These are phyloP conservation scores for Taphrina flavorubra DNA, from an alignment of 1,139 yeast species.

Conservation along the genomic window DNA sequence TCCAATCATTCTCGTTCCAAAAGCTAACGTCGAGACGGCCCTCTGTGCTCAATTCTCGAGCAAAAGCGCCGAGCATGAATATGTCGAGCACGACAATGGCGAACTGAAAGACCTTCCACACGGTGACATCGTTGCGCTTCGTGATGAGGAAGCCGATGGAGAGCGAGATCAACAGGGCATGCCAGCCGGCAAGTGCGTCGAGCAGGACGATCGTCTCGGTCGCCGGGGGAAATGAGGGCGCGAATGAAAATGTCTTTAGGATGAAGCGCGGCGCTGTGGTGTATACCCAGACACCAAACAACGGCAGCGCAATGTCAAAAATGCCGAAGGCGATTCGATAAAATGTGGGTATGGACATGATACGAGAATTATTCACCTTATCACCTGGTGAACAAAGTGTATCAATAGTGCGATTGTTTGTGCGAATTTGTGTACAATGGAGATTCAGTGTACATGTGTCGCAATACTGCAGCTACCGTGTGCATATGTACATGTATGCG, in stretches of 20 bases:
- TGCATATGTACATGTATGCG: not conserved
- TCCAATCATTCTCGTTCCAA: slow-evolving; percentile 7
- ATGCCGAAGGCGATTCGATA: not conserved
- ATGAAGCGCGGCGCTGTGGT: slow-evolving; percentile 3
- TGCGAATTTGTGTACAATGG: not conserved
- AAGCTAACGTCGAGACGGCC: not conserved
- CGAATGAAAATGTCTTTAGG: not conserved
- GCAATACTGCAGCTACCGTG: not conserved
- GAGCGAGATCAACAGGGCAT: not conserved
- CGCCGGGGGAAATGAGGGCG: not conserved
- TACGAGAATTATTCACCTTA: too few relatives aligned
- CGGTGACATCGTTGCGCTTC: slow-evolving; percentile 4
- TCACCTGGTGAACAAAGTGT: not conserved
- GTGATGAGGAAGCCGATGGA: slow-evolving; percentile 13
- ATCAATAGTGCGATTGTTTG: not conserved
- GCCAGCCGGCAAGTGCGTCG: slow-evolving; percentile 1
- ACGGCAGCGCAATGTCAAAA: not conserved
- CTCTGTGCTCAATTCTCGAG: not conserved
- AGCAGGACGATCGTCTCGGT: not conserved
- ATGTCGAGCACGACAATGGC: slow-evolving; percentile 4
- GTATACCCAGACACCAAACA: slow-evolving; percentile 7
- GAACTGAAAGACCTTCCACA: slow-evolving; percentile 1
- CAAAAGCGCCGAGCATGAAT: slow-evolving; percentile 5
- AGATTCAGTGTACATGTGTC: not conserved
- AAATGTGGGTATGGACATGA: not conserved